phyloP scores from a whole-genome alignment of 2,329 filamentous ascomycete genomes.

The Xylariaceae sp. region DNA sequence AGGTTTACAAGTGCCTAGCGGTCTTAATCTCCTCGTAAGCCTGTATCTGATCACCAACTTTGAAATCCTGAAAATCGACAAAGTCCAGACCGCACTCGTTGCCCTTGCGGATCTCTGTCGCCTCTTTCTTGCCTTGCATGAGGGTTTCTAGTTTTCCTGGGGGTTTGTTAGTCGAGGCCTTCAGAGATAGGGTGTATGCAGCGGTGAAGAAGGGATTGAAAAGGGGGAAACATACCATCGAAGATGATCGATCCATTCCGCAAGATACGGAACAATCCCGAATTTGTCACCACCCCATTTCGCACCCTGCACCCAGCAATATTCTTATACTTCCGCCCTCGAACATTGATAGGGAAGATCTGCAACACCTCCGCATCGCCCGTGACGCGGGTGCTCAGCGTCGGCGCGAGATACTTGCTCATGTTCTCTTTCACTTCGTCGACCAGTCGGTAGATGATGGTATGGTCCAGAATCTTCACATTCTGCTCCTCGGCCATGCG shows the following conservation, averaged over 20 bases:
- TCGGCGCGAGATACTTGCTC: conserved; percentile 65
- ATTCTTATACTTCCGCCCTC: conserved; percentile 65
- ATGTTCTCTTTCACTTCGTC: conserved; percentile 70
- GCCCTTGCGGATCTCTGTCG: conserved; percentile 84
- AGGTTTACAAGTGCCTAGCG: conserved; percentile 55
- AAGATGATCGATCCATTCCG: conserved; percentile 69
- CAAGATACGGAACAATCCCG: conserved; percentile 67
- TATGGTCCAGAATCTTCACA: conserved; percentile 80
- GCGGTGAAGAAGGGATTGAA: neutral
- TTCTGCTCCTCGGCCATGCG: conserved; percentile 66
- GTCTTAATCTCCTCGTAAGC: conserved; percentile 77
- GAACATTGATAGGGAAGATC: conserved; percentile 80
- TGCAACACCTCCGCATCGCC: conserved; percentile 87
- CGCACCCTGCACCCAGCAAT: conserved; percentile 86
- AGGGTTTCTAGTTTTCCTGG: conserved; percentile 75
- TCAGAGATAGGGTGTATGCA: neutral
- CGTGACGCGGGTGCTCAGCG: conserved; percentile 66
- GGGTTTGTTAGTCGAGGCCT: neutral
- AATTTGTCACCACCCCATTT: conserved; percentile 70
- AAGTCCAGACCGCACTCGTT: conserved; percentile 92
- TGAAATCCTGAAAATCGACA: conserved; percentile 72
- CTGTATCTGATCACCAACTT: conserved; percentile 82
- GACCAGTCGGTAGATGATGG: conserved; percentile 77
- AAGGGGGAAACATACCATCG: conserved; percentile 62
- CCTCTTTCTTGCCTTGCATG: conserved; percentile 91